Base-by-base conservation (phyloP, 2,329 filamentous ascomycete genomes). In the Pyricularia sp. region DNA sequence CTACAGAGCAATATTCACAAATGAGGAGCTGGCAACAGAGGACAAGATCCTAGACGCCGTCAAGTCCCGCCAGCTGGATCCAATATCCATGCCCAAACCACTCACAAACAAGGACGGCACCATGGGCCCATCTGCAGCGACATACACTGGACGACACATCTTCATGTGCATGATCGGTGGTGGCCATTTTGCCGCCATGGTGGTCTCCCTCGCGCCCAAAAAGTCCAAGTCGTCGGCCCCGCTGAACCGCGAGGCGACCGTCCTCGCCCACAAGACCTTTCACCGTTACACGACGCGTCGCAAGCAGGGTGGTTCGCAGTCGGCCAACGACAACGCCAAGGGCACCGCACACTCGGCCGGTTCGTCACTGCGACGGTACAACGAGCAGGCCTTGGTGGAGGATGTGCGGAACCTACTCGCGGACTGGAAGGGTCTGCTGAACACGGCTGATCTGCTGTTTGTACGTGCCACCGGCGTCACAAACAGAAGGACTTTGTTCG, bases 101-200 rank as follows among this genome's bases (percentile, higher is more conserved):
- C 42, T 58, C 17, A 79, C 30, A 10, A 4, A 83, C 55, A 88
- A 87, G 69, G 88, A 89, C 65, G 86, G 88, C 2, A 81, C 82
- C 20, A 78, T 55, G 23, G 31, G 31, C 2, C 31, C 87, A 5
- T 82, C 85, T 2, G 80, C 83, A 1, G 79, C 85, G 11, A 82
- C 82, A 3, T 87, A 90, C 75, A 87, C 88, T 28, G 89, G 90
- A 9, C 92, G 93, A 2, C 94, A 98, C 76, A 88, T 97, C 66
- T 98, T 99, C 76, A 86, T 99, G 65, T 98, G 94, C 79, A 99
- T 99, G 95, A 97, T 99, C 67, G 95, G 95, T 28, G 95, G 95
- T 70, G 95, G 95, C 0, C 95, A 99, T 77, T 99, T 99, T 76
- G 95, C 95, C 0, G 95, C 92, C 67, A 98, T 98, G 94, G 84